Conservation (phyloP, 257 asterid genomes). For the Scutellaria barbata region DNA sequence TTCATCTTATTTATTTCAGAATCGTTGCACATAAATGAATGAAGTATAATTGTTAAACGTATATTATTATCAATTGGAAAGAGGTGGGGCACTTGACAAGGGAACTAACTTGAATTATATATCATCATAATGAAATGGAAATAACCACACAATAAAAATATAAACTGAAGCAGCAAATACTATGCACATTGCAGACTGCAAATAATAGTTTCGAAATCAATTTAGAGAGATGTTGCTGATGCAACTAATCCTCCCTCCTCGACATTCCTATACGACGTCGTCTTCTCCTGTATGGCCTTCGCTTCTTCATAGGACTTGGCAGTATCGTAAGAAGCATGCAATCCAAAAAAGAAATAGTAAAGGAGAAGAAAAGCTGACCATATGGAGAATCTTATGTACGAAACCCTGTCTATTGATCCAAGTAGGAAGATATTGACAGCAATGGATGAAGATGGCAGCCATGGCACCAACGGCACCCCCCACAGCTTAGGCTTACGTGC, state of each 20-base stretch:
- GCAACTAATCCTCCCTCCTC: conserved; percentile 44
- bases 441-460: conserved; percentile 63
- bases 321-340: conserved; percentile 65
- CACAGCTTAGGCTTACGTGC: conserved; percentile 53
- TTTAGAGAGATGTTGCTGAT: background rate
- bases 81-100: background rate
- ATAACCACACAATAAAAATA: too few species aligned
- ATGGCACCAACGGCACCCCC: conserved; percentile 75
- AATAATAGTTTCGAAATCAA: background rate
- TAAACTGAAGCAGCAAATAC: background rate
- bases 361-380: conserved; percentile 46
- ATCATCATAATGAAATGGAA: background rate
- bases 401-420: conserved; percentile 51
- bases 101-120: background rate
- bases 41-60: too few species aligned
- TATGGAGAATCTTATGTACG: conserved; percentile 46
- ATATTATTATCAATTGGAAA: background rate
- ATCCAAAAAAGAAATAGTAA: conserved; percentile 54
- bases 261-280: background rate
- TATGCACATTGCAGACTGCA: background rate
- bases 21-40: too few species aligned
- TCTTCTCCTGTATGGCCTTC: conserved; percentile 17
- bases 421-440: conserved; percentile 56
- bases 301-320: conserved; percentile 42
- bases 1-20: too few species aligned